phyloP scores from a whole-genome alignment of 306 rosid species.

The barrel medic (Medicago truncatula) region DNA sequence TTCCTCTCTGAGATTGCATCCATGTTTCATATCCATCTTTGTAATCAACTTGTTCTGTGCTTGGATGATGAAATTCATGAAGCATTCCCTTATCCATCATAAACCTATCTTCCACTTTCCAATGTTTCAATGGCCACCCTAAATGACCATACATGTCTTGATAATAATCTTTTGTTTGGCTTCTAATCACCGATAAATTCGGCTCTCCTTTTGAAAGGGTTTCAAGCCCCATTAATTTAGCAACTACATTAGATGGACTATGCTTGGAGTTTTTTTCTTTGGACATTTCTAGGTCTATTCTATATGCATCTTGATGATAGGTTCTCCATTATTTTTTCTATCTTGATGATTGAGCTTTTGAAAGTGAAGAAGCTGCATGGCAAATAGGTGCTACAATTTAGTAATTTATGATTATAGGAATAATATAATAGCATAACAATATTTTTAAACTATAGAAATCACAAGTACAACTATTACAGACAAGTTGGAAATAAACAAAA shows the following conservation, averaged over 20 bases:
- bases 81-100: slow-evolving; percentile 56
- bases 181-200: slow-evolving; percentile 45
- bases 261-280: slow-evolving; percentile 67
- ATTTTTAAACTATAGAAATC: slow-evolving; percentile 24
- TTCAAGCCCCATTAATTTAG: slow-evolving; percentile 97
- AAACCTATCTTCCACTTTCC: slow-evolving; percentile 57
- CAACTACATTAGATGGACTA: slow-evolving; percentile 80
- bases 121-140: slow-evolving; percentile 53
- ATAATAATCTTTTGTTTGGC: slow-evolving; percentile 49
- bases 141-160: slow-evolving; percentile 52
- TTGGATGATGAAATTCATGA: slow-evolving; percentile 55
- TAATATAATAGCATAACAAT: slow-evolving; percentile 18
- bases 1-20: slow-evolving; percentile 64
- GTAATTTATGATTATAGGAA: slow-evolving; percentile 36
- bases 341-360: slow-evolving; percentile 66
- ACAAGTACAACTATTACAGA: slow-evolving; percentile 35
- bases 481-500: slow-evolving; percentile 41
- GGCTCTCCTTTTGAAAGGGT: slow-evolving; percentile 61
- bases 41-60: slow-evolving; percentile 51
- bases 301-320: slow-evolving; percentile 66
- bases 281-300: slow-evolving; percentile 73
- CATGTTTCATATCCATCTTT: slow-evolving; percentile 69
- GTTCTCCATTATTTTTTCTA: slow-evolving; percentile 57
- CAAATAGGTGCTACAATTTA: slow-evolving; percentile 31
- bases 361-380: slow-evolving; percentile 63